These are phyloP conservation scores for Calamus simplicifolius DNA, from an alignment of 176 grass and related monocot species.

Conservation along the genomic window DNA sequence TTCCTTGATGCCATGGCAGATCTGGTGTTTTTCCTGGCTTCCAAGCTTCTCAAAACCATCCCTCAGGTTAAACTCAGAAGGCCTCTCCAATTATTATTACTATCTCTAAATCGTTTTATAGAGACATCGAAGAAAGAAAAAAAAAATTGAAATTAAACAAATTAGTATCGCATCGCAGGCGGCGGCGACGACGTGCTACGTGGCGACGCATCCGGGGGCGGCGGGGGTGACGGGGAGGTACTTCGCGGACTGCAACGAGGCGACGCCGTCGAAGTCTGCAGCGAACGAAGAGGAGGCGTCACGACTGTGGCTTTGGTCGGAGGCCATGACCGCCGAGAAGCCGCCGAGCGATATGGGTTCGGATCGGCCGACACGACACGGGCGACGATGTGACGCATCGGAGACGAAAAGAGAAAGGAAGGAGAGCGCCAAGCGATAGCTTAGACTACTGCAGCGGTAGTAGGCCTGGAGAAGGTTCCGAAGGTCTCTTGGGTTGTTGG, in stretches of 20 bases:
- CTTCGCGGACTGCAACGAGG: conserved; percentile 97
- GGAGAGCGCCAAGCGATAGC: too few species aligned
- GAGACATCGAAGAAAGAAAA: too few species aligned
- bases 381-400: too few species aligned
- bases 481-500: too few species aligned
- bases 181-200: conserved; percentile 95
- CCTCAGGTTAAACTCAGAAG: conserved; percentile 42
- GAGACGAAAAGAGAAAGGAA: too few species aligned
- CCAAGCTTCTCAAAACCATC: conserved; percentile 91
- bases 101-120: too few species aligned
- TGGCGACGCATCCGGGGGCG: conserved; percentile 61
- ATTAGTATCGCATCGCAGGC: conserved; percentile 32
- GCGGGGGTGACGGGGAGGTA: conserved; percentile 66
- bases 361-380: too few species aligned
- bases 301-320: conserved; percentile 57
- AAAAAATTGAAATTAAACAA: too few species aligned
- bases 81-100: too few species aligned
- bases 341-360: too few species aligned
- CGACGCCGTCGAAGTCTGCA: conserved; percentile 57
- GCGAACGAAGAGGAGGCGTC: conserved; percentile 32
- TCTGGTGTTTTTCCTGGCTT: conserved; percentile 78
- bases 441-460: too few species aligned
- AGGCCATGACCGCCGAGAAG: conserved; percentile 20
- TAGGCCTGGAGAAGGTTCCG: too few species aligned
- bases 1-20: conserved; percentile 25